A percentile compares a stretch with the other conserved stretches of the same genome.
Conservation (phyloP, 1,284 basidiomycete genomes). For the Polyporus tsugae region DNA sequence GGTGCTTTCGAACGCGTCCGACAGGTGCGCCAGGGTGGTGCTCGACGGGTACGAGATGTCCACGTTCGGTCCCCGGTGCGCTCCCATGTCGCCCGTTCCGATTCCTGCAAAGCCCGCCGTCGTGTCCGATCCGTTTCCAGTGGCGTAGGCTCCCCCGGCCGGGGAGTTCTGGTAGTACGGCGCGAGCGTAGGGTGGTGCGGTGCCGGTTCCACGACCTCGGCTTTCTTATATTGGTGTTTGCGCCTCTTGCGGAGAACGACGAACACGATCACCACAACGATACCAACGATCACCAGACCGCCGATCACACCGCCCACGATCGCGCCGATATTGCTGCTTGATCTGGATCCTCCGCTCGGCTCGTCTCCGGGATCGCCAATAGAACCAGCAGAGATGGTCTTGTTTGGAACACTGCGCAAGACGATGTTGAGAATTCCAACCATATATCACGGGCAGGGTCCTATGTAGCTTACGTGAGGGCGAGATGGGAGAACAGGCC, state of each 20-base stretch:
- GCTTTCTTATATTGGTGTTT: constrained; percentile 2
- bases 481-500: constrained; percentile 36
- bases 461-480: constrained; percentile 28
- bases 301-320: constrained; percentile 33
- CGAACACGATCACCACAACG: constrained; percentile 13
- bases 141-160: neutral
- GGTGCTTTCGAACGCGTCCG: neutral
- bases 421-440: neutral
- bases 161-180: constrained; percentile 18
- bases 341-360: neutral
- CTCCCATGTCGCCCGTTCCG: neutral
- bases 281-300: constrained; percentile 24
- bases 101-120: constrained; percentile 4
- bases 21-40: neutral
- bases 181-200: constrained; percentile 15
- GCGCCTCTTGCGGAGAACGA: constrained; percentile 18
- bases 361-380: neutral
- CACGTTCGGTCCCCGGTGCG: neutral
- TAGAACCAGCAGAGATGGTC: constrained; percentile 22
- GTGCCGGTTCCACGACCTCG: constrained; percentile 16
- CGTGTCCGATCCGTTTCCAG: neutral
- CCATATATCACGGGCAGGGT: neutral
- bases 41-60: neutral
- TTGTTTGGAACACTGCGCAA: constrained; percentile 27
- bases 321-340: constrained; percentile 20